Conservation (phyloP, 768 basidiomycete genomes). For the Naematelia aurantialba region DNA sequence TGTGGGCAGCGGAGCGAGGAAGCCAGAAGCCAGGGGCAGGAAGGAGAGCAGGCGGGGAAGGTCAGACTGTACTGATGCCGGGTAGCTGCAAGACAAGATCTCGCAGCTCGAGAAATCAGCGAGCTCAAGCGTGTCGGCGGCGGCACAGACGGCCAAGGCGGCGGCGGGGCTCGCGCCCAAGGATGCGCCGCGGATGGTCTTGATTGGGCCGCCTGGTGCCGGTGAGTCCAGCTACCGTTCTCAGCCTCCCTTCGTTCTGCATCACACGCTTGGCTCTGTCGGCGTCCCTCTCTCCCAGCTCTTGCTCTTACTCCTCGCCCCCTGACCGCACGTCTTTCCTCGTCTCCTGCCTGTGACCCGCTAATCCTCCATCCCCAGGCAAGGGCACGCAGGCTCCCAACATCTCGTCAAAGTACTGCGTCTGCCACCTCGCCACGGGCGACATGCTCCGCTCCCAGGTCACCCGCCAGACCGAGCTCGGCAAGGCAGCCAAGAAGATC, state of each 20-base stretch:
- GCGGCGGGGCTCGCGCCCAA: slow-evolving; percentile 50
- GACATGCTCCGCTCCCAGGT: slow-evolving; percentile 99
- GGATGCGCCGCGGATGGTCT: slow-evolving; percentile 72
- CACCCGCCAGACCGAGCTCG: slow-evolving; percentile 75
- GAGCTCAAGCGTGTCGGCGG: slow-evolving; percentile 23
- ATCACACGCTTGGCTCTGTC: no score
- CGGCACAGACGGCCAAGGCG: slow-evolving; percentile 54
- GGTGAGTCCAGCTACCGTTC: slow-evolving; percentile 57
- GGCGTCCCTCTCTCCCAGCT: no score
- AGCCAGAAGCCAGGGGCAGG: no score
- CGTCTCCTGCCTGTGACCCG: background rate
- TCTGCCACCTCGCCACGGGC: slow-evolving; percentile 97
- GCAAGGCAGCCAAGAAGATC: slow-evolving; percentile 89
- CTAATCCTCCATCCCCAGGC: slow-evolving; percentile 55
- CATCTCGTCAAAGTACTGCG: slow-evolving; percentile 86
- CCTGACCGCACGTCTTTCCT: background rate
- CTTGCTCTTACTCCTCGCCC: background rate
- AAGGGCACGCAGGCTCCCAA: slow-evolving; percentile 97
- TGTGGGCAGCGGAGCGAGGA: no score
- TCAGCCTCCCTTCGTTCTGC: slow-evolving; percentile 1
- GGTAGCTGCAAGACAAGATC: slow-evolving; percentile 79
- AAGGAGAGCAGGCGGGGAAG: background rate
- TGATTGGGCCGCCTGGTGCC: slow-evolving; percentile 94
- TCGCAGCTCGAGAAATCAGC: slow-evolving; percentile 65
- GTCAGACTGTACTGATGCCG: background rate